Evolutionary conservation across 768 basidiomycete genomes (phyloP).

Genomic region (Podaxis sp.): DNA sequence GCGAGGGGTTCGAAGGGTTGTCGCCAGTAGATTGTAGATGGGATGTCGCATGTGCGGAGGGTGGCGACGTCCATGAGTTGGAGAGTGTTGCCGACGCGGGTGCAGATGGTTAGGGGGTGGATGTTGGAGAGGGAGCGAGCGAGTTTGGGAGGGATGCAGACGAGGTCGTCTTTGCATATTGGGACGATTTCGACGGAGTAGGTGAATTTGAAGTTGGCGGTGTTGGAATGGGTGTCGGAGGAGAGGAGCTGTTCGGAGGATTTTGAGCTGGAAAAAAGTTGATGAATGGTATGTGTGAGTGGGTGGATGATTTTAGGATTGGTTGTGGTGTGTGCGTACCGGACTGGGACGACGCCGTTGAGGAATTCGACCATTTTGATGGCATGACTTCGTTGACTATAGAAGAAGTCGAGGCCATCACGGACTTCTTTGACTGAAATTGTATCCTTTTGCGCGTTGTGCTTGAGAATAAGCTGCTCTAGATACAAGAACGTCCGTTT

Average conservation of each 20-base stretch:
- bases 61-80: conserved; percentile 90
- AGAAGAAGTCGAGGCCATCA: conserved; percentile 98
- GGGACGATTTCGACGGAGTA: conserved; percentile 97
- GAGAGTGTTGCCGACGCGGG: conserved; percentile 86
- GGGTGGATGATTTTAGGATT: neutral
- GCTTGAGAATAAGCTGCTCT: conserved; percentile 95
- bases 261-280: conserved; percentile 58
- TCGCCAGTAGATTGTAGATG: conserved; percentile 85
- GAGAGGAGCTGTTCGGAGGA: conserved; percentile 93
- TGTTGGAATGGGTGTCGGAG: conserved; percentile 85
- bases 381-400: conserved; percentile 84
- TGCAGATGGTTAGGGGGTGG: conserved; percentile 80
- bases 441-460: conserved; percentile 95
- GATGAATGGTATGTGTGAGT: neutral
- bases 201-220: conserved; percentile 95
- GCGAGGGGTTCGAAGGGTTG: conserved; percentile 83
- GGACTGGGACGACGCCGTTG: conserved; percentile 77
- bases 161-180: conserved; percentile 96
- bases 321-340: conserved; percentile 43
- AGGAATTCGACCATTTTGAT: conserved; percentile 97
- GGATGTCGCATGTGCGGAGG: conserved; percentile 77
- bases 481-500: conserved; percentile 97
- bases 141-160: conserved; percentile 80
- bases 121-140: conserved; percentile 87
- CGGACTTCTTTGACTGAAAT: conserved; percentile 88